Evolutionary conservation across 2,329 filamentous ascomycete genomes (phyloP).

Genomic region (Fusarium devonianum): DNA sequence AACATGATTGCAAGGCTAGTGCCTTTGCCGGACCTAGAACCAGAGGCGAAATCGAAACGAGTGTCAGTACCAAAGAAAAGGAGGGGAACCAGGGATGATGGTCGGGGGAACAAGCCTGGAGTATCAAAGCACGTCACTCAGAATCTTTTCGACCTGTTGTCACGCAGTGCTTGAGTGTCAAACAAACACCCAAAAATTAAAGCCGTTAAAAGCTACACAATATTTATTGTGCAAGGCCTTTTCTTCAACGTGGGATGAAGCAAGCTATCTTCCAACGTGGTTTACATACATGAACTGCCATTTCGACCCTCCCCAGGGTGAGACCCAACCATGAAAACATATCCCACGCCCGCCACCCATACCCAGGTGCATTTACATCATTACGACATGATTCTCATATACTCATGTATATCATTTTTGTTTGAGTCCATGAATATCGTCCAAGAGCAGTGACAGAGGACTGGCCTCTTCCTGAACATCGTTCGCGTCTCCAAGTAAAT

Average conservation of each 20-base stretch:
- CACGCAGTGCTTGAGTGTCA: constrained; percentile 17
- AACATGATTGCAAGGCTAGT: constrained; percentile 31
- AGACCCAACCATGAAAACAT: background rate
- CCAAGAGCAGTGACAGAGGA: constrained; percentile 41
- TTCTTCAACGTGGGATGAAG: too few relatives aligned
- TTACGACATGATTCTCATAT: constrained; percentile 16
- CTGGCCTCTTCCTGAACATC: constrained; percentile 34
- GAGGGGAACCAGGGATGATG: constrained; percentile 12
- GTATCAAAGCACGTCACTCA: constrained; percentile 10
- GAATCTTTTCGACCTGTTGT: constrained; percentile 40
- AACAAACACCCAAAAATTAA: background rate
- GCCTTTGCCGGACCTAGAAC: constrained; percentile 6
- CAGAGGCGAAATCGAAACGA: background rate
- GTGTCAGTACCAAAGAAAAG: constrained; percentile 15
- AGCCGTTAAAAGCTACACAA: too few relatives aligned
- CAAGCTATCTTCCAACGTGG: too few relatives aligned
- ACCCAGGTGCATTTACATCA: constrained; percentile 15
- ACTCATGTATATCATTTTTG: constrained; percentile 16
- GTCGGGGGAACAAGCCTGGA: constrained; percentile 1
- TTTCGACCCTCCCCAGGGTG: constrained; percentile 1
- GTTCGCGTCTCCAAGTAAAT: constrained; percentile 62
- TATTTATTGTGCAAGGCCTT: too few relatives aligned
- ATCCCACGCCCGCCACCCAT: constrained; percentile 11
- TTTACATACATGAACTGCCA: background rate
- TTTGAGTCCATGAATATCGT: constrained; percentile 47